These are phyloP conservation scores for Pneumocystis sp. DNA, from an alignment of 1,139 yeast species.

Conservation along the genomic window DNA sequence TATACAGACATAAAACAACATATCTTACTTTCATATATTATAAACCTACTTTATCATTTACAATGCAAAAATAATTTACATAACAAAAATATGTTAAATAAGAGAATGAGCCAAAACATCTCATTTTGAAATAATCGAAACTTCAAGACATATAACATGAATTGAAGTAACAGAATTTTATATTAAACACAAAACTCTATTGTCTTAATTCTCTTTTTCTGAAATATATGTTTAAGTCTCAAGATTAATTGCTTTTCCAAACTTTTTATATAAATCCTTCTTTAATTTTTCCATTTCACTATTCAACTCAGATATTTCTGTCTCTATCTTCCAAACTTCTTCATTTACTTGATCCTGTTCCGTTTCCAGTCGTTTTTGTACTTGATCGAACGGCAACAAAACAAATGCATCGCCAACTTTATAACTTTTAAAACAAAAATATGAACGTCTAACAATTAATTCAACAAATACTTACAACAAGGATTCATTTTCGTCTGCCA, in stretches of 20 bases:
- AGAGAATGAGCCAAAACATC: too few relatives aligned
- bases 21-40: too few relatives aligned
- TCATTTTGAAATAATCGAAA: too few relatives aligned
- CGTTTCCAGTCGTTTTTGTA: slow-evolving; percentile 47
- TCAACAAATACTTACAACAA: slow-evolving; percentile 18
- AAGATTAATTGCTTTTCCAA: slow-evolving; percentile 77
- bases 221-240: slow-evolving; percentile 27
- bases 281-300: slow-evolving; percentile 46
- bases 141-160: too few relatives aligned
- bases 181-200: neutral
- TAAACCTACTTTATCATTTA: too few relatives aligned
- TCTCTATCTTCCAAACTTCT: slow-evolving; percentile 35
- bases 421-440: slow-evolving; percentile 27
- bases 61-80: too few relatives aligned
- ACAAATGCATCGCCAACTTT: slow-evolving; percentile 68
- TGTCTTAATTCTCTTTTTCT: neutral
- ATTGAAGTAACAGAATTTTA: neutral
- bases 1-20: too few relatives aligned
- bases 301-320: slow-evolving; percentile 37
- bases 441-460: neutral
- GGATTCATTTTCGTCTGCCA: slow-evolving; percentile 61
- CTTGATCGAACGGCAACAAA: slow-evolving; percentile 48
- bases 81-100: too few relatives aligned
- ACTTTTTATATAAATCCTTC: slow-evolving; percentile 65
- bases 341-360: slow-evolving; percentile 38